Evolutionary conservation across 257 asterid species (phyloP), one percentile per base, ranked within the genome.

Genomic region (Datura wrightii): DNA sequence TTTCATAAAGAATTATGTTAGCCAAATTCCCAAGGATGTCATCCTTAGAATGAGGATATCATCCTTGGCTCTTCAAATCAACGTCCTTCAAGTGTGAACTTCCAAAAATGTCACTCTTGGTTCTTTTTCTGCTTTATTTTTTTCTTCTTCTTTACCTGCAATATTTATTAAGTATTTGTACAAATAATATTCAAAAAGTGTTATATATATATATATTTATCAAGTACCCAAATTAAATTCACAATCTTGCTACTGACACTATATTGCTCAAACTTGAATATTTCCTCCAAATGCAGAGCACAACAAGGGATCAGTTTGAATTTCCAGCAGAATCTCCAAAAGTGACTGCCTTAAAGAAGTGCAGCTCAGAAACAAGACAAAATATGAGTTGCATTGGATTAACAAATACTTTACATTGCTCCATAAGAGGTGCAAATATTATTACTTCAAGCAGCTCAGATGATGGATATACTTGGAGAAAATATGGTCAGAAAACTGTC

Each of bases 401-500:
- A 46, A 72, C 59, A 46, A 72, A 72, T 46, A 72, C 16, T 46
- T 2, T 1, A 19, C 36, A 74, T 19, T 5, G 6, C 19, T 3
- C 10, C 8, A 10, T n/a, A 18, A 70, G 37, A 70, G 79, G 19
- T 44, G 5, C 10, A 42, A 46, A 46, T 72, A 46, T n/a, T 10
- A 48, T 7, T 46, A 19, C 18, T 2, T 11, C 89, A 4, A 87
- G 86, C 44, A 82, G 79, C 18, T 79, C 93, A 14, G 94, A 89
- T 24, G 98, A 94, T 79, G 98, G 98, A 54, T 94, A 85, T 90
- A 85, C 79, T 19, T 94, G 98, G 97, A 88, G 95, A 31, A 94
- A 94, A 82, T 94, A 94, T 44, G 98, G 98, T 41, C 98, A 93
- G 83, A 94, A 94, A 83, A 94, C 90, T 16, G 98, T 94, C 11